Conservation (phyloP, 352 stramenopile species). For the Plasmopara halstedii region DNA sequence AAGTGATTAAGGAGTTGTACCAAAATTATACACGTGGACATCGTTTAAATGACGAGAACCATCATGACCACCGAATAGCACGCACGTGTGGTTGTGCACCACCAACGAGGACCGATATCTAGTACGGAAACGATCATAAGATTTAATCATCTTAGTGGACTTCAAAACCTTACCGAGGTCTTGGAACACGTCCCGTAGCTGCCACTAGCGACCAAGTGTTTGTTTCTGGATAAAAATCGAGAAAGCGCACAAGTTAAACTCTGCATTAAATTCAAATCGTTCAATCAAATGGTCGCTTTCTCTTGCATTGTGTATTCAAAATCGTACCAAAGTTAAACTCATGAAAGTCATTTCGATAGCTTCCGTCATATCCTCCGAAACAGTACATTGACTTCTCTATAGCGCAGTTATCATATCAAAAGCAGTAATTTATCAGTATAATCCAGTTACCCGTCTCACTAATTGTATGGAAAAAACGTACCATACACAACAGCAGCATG, state of each 20-base stretch:
- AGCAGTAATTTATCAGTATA: neutral
- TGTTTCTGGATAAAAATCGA: slow-evolving; percentile 34
- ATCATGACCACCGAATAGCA: slow-evolving; percentile 97
- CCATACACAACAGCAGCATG: slow-evolving; percentile 90
- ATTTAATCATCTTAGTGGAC: neutral
- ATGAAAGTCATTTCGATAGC: slow-evolving; percentile 94
- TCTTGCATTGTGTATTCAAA: neutral
- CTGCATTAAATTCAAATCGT: neutral
- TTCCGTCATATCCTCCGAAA: slow-evolving; percentile 94
- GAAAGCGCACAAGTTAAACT: neutral
- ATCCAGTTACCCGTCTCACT: neutral
- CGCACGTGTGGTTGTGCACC: slow-evolving; percentile 88
- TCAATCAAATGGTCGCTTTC: neutral
- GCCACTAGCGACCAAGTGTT: slow-evolving; percentile 84
- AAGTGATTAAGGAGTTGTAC: slow-evolving; percentile 14
- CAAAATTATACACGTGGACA: slow-evolving; percentile 96
- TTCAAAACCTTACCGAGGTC: slow-evolving; percentile 37
- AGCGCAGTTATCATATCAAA: neutral
- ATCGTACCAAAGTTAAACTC: slow-evolving; percentile 89
- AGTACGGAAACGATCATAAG: neutral
- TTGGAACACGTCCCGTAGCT: slow-evolving; percentile 56
- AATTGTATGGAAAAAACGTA: no score
- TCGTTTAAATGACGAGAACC: slow-evolving; percentile 96
- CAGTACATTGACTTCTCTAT: slow-evolving; percentile 81
- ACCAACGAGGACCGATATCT: slow-evolving; percentile 89